phyloP scores from a whole-genome alignment of 495 filamentous ascomycete species.

The Apodospora peruviana region DNA sequence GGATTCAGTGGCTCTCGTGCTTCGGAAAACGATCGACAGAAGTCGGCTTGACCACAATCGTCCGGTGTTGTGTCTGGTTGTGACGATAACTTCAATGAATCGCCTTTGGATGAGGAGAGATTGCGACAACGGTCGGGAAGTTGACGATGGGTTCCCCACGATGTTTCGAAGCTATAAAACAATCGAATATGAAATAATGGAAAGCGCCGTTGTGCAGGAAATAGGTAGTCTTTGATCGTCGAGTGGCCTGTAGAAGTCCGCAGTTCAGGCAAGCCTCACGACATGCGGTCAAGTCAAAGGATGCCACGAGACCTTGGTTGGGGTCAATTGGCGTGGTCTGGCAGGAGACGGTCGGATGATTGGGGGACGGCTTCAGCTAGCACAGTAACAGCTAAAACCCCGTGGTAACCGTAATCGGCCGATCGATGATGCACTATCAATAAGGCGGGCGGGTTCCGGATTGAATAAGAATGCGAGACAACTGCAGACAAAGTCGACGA shows the following conservation, averaged over 20 bases:
- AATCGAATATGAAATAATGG: not conserved
- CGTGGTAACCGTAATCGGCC: no score
- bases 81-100: not conserved
- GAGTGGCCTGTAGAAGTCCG: not conserved
- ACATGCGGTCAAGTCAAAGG: slow-evolving; percentile 23
- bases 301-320: slow-evolving; percentile 26
- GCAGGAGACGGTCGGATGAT: not conserved
- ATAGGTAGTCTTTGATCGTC: not conserved
- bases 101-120: not conserved
- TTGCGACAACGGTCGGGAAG: no score
- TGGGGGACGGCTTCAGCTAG: not conserved
- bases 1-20: no score
- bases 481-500: no score
- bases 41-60: no score
- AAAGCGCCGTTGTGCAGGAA: not conserved
- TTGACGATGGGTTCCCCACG: no score
- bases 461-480: no score
- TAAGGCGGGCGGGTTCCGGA: no score
- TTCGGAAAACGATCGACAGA: no score
- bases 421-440: not conserved
- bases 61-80: not conserved
- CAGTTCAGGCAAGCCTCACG: not conserved
- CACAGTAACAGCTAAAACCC: no score
- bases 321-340: slow-evolving; percentile 10
- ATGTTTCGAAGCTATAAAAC: not conserved